Percentiles rank a stretch among this genome's conserved stretches.
These are phyloP conservation scores for Leccinum ochraceum DNA, from an alignment of 768 basidiomycete species.

Conservation along the genomic window DNA sequence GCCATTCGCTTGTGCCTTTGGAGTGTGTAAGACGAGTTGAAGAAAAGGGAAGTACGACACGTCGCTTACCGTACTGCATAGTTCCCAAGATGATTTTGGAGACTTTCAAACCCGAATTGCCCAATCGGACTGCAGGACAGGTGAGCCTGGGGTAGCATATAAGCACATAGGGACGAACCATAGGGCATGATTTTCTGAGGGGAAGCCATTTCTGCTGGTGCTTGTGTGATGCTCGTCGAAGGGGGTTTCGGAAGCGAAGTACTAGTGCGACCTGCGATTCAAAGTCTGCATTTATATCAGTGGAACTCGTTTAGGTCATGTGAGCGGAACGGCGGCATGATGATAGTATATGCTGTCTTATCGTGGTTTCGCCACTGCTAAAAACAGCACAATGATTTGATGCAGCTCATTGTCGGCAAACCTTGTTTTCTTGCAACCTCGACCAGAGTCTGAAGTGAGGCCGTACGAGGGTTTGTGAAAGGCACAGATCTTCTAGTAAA, in stretches of 20 bases:
- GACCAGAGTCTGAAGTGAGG: not conserved
- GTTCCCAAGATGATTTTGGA: constrained; percentile 8
- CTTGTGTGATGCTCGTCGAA: not conserved
- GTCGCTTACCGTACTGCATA: constrained; percentile 14
- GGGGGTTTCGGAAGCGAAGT: not conserved
- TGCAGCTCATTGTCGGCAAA: not conserved
- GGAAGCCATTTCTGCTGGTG: constrained; percentile 6
- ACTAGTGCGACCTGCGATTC: not conserved
- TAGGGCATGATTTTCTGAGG: constrained; percentile 17
- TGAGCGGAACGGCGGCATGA: constrained; percentile 2
- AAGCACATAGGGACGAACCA: constrained; percentile 5
- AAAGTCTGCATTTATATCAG: constrained; percentile 6
- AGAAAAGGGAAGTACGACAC: not conserved
- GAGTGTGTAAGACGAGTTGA: not conserved
- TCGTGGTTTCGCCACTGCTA: not conserved
- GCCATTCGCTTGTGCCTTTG: constrained; percentile 38
- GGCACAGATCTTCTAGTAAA: not conserved
- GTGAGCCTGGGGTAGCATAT: not conserved
- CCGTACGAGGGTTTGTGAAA: not conserved
- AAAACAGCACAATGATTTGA: not conserved
- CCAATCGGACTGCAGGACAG: constrained; percentile 8
- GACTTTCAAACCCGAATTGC: constrained; percentile 8
- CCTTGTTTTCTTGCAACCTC: not conserved
- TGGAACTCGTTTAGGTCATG: not conserved
- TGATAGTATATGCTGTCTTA: constrained; percentile 9